Conservation (phyloP, 768 basidiomycete genomes). For the Suillus subaureus region DNA sequence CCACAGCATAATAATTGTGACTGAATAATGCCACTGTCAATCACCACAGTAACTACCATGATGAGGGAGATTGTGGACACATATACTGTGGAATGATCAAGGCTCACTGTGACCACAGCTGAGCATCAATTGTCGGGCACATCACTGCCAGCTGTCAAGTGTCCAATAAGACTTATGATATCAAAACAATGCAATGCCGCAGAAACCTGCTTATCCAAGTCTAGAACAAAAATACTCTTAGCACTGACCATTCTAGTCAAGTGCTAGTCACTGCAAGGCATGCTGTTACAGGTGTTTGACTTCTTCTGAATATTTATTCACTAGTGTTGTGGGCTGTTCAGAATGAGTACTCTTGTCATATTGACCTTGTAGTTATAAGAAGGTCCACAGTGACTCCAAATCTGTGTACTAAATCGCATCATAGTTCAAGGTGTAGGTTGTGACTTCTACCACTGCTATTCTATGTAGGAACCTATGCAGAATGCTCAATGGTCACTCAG, state of each 20-base stretch:
- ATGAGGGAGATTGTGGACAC: no score
- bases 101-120: no score
- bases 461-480: constrained; percentile 42
- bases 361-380: not conserved
- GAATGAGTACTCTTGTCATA: not conserved
- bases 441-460: constrained; percentile 54
- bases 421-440: constrained; percentile 63
- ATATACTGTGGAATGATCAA: no score
- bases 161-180: not conserved
- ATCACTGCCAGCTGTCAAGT: not conserved
- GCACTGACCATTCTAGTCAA: not conserved
- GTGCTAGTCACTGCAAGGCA: not conserved
- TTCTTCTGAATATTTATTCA: not conserved
- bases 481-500: constrained; percentile 14
- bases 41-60: not conserved
- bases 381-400: constrained; percentile 45
- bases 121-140: not conserved
- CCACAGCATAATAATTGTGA: not conserved
- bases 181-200: not conserved
- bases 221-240: not conserved
- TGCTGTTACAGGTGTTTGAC: not conserved
- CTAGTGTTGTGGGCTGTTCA: constrained; percentile 21
- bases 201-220: not conserved
- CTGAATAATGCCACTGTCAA: not conserved
- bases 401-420: constrained; percentile 72